phyloP scores from a whole-genome alignment of 2,329 filamentous ascomycete genomes.

The Ophiostoma tasmaniense region DNA sequence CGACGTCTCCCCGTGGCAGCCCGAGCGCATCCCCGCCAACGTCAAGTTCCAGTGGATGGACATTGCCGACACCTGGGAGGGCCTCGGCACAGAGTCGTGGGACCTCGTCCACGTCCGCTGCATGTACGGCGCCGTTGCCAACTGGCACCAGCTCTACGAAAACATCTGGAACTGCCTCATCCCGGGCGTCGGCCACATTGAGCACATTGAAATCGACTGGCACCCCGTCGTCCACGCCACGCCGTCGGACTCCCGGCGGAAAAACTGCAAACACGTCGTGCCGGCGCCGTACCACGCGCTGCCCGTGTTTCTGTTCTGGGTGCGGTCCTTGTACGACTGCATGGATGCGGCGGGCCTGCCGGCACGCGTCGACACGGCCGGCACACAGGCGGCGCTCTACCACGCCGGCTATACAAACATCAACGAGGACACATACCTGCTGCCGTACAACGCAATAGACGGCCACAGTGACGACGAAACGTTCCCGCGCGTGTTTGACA shows the following conservation, averaged over 20 bases:
- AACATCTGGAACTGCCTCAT: constrained; percentile 66
- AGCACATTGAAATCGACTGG: constrained; percentile 87
- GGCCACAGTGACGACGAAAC: constrained; percentile 29
- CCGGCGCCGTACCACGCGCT: neutral
- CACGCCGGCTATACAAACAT: neutral
- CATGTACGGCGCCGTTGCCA: constrained; percentile 67
- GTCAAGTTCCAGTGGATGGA: constrained; percentile 63
- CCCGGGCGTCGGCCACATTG: constrained; percentile 65
- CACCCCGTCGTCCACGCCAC: constrained; percentile 46
- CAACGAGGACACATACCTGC: neutral
- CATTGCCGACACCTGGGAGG: constrained; percentile 65
- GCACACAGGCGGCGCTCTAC: neutral
- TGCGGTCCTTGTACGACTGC: neutral
- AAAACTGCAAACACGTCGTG: neutral
- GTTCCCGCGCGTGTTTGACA: constrained; percentile 72
- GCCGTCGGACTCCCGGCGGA: neutral
- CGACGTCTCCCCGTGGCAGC: constrained; percentile 16
- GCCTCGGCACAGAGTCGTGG: constrained; percentile 48
- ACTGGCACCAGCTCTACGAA: constrained; percentile 67
- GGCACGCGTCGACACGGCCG: neutral
- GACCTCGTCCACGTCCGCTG: constrained; percentile 79
- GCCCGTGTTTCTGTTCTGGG: neutral
- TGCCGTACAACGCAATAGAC: neutral
- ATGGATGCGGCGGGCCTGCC: neutral
- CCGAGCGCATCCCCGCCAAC: constrained; percentile 58